Evolutionary conservation across 2,329 filamentous ascomycete species (phyloP).

Genomic region (Tricladium varicosporioides): DNA sequence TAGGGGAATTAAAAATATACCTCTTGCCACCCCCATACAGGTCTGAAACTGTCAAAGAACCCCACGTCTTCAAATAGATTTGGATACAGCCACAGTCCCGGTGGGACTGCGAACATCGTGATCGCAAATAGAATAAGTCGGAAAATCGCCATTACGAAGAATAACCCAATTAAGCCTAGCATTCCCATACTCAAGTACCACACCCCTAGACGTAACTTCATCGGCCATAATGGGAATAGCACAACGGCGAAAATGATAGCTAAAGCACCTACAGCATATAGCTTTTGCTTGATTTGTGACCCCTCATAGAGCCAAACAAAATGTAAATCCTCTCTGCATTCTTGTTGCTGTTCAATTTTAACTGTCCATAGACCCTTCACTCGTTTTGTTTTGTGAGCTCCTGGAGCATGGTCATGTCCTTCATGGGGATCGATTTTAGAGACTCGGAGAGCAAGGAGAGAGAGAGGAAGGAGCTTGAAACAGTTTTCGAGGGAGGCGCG

Average conservation of each 20-base stretch:
- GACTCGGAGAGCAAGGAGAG: conserved; percentile 88
- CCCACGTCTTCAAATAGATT: conserved; percentile 98
- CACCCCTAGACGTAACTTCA: conserved; percentile 85
- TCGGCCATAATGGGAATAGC: conserved; percentile 94
- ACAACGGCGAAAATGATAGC: conserved; percentile 83
- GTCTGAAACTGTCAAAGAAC: conserved; percentile 95
- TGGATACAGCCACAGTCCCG: conserved; percentile 96
- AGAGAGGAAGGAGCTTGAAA: conserved; percentile 93
- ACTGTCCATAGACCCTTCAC: conserved; percentile 97
- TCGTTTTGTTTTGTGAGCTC: conserved; percentile 75
- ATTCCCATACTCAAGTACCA: conserved; percentile 97
- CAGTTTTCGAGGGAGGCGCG: conserved; percentile 85
- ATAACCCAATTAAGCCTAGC: conserved; percentile 83
- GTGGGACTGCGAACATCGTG: conserved; percentile 80
- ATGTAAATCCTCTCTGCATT: conserved; percentile 81
- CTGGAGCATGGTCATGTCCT: conserved; percentile 64
- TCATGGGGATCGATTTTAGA: conserved; percentile 76
- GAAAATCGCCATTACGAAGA: conserved; percentile 98
- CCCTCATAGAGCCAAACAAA: conserved; percentile 98
- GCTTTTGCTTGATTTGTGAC: conserved; percentile 87
- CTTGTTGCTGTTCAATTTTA: conserved; percentile 92
- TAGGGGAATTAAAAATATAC: conserved; percentile 46
- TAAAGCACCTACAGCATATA: conserved; percentile 83
- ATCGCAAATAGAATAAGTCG: conserved; percentile 90
- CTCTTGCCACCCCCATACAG: conserved; percentile 98